Percentiles rank a stretch among this genome's conserved stretches.
These are phyloP conservation scores for Dactylorhiza incarnata DNA, from an alignment of 106 monocot genomes.

Conservation along the genomic window DNA sequence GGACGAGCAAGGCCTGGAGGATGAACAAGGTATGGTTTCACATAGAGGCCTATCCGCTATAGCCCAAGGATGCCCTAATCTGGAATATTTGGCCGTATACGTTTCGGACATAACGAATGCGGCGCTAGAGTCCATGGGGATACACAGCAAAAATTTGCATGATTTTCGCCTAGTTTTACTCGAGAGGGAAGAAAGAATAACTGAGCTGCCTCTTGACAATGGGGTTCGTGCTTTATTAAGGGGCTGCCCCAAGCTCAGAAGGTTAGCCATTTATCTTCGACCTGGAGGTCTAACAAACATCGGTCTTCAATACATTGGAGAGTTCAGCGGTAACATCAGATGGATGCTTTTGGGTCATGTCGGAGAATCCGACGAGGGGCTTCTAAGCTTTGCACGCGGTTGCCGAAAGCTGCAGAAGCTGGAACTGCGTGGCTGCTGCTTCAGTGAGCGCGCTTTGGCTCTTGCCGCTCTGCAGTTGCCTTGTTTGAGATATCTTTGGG, in stretches of 20 bases:
- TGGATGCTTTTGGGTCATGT: conserved; percentile 80
- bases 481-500: conserved; percentile 76
- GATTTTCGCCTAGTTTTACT: conserved; percentile 83
- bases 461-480: conserved; percentile 42
- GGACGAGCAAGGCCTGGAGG: conserved; percentile 76
- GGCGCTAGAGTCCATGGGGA: conserved; percentile 60
- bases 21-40: conserved; percentile 81
- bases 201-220: conserved; percentile 78
- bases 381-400: conserved; percentile 57
- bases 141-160: conserved; percentile 49
- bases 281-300: conserved; percentile 65
- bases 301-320: conserved; percentile 68
- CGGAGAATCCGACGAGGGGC: conserved; percentile 61
- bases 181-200: conserved; percentile 49
- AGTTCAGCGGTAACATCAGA: conserved; percentile 43
- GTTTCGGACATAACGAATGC: conserved; percentile 78
- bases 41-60: conserved; percentile 63
- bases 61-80: conserved; percentile 64
- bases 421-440: conserved; percentile 75
- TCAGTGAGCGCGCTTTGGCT: conserved; percentile 74
- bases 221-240: conserved; percentile 67
- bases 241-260: conserved; percentile 67
- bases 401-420: conserved; percentile 70
- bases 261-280: conserved; percentile 82
- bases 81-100: conserved; percentile 82